Base-by-base conservation (phyloP, 345 rosid genomes). In the Raphanus raphanistrum region DNA sequence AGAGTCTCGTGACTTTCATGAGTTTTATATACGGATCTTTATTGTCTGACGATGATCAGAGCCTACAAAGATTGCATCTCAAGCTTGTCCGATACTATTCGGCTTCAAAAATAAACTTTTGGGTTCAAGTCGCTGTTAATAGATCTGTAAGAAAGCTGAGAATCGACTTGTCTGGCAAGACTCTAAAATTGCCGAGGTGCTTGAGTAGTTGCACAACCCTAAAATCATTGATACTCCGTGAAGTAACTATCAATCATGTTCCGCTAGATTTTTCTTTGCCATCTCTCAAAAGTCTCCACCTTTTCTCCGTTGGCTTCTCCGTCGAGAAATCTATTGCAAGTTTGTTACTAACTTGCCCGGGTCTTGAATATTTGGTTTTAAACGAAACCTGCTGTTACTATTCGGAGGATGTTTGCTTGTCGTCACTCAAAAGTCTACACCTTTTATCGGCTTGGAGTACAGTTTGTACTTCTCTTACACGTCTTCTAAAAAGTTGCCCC, bases 161-260 rank as follows among this genome's bases (percentile, higher is more conserved):
- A 52, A 0, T 52, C 11, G 1, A 73, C 54, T 5, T 64, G 35
- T 35, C 2, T 36, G 58, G 31, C 41, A 3, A 2, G 36, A 10
- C 57, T 55, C 78, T 74, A 66, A 1, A 1, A 25, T 15, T 74
- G 21, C 71, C 71, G 10, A 33, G 54, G 64, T 63, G 70, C 36
- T 73, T 73, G 63, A 63, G 52, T 73, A 13, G 5, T 25, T 73
- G 70, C 54, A 73, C 1, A 63, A 73, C 70, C 70, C 63, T 63
- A 41, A 16, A n/a, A 38, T 5, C 58, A 59, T 9, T 71, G 67
- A 60, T 10, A 60, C 75, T 71, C 8, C 0, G n/a, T 59, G 11
- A 59, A 0, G 1, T 27, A 36, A 1, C 11, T 38, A 58, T 71
- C 36, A 1, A 33, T 5, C 1, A 4, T 33, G 36, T 33, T 33